phyloP scores from a whole-genome alignment of 371 early-diverging fungal species.

The Thermomucor indicae-seudaticae region DNA sequence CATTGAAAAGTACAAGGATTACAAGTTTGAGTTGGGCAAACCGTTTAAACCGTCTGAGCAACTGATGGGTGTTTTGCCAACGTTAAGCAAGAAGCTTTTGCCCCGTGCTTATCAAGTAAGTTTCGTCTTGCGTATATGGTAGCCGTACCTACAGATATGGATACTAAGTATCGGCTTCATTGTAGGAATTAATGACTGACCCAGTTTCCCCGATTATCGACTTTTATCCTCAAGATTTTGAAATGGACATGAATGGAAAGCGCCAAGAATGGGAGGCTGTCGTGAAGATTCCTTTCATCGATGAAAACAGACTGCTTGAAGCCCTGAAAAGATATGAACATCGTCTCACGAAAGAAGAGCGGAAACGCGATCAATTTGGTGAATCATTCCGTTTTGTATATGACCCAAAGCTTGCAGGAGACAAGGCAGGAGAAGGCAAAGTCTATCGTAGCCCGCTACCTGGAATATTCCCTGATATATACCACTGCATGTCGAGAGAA shows the following conservation, averaged over 20 bases:
- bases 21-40: conserved; percentile 71
- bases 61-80: conserved; percentile 98
- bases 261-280: conserved; percentile 98
- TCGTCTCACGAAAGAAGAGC: conserved; percentile 65
- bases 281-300: conserved; percentile 93
- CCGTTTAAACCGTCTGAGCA: conserved; percentile 98
- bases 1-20: conserved; percentile 51
- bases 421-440: conserved; percentile 12
- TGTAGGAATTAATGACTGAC: conserved; percentile 77
- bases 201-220: conserved; percentile 83
- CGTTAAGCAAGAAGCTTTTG: conserved; percentile 73
- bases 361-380: conserved; percentile 67
- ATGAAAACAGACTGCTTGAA: conserved; percentile 75
- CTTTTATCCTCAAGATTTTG: conserved; percentile 91
- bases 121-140: neutral
- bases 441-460: conserved; percentile 68
- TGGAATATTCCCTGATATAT: conserved; percentile 65
- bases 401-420: conserved; percentile 40
- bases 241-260: conserved; percentile 98
- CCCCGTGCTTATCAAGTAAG: conserved; percentile 71
- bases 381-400: conserved; percentile 61
- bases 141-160: no score
- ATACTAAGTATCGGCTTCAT: neutral
- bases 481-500: conserved; percentile 48
- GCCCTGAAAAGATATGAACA: conserved; percentile 77